Evolutionary conservation across 2,329 filamentous ascomycete genomes (phyloP), one percentile per base, ranked within the genome.

Genomic region (Chaetomiaceae sp.): DNA sequence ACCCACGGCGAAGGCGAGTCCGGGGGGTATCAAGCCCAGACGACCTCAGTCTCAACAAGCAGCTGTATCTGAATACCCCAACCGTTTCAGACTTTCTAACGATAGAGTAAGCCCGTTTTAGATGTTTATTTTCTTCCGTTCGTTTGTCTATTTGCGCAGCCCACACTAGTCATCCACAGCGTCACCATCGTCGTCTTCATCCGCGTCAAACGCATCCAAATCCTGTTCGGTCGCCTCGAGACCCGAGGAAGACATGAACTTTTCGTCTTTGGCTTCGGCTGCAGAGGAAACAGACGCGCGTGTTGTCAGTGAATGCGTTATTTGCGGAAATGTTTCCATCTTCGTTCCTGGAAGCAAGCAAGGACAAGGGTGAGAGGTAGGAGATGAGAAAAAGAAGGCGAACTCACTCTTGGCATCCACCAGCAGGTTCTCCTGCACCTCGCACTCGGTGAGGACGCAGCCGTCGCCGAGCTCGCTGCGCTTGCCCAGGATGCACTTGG

Each of bases 371-470:
- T n/a, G n/a, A n/a, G n/a, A 15, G 18, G n/a, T 38, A 30, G 47
- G 14, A 38, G 29, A 9, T 36, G n/a, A 2, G 35, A 42, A 35
- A 33, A 38, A 8, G 39, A 30, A 33, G 11, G 2, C 14, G 26
- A 24, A 75, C 79, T 73, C 69, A 83, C 80, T 83, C 63, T 68
- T 85, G n/a, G 86, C 78, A 59, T 94, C 90, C 37, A 90, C 83
- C 1, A 95, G 76, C 8, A 91, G 74, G 61, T 91, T 91, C 65
- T 95, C 88, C 63, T 95, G 89, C 5, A 97, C 84, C 67, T 97
- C 89, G 58, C 90, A 96, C 50, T 95, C 87, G 43, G 84, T 89
- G 56, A 97, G 67, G n/a, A 81, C 77, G 6, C 76, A 83, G 8
- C 83, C 84, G 38, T 88, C 86, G n/a, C 91, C 90, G 56, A 98